Evolutionary conservation across 345 rosid genomes (phyloP), one percentile per base, ranked within the genome.

Genomic region (Cardamine resedifolia): DNA sequence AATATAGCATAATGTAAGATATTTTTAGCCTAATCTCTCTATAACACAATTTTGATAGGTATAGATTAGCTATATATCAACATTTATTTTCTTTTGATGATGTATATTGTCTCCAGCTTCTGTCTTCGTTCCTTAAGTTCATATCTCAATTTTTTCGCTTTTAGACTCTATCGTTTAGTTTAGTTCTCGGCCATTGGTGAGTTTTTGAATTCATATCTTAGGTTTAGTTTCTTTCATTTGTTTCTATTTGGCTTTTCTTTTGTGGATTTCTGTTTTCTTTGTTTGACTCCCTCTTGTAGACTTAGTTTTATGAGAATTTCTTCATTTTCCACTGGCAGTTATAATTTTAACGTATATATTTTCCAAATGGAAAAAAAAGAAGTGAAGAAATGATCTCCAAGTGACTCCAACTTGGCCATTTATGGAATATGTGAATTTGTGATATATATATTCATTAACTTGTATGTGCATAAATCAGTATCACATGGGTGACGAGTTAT

Each of bases 401-500:
- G n/a, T n/a, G n/a, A n/a, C n/a, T n/a, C n/a, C 41, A 36, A 36
- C 14, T 10, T 36, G 41, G 1, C 2, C 20, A 59, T 11, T 58
- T 10, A 21, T 36, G 47, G 31, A 60, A 38, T 18, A 39, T 59
- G 24, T 7, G n/a, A 9, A 39, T n/a, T n/a, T n/a, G n/a, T n/a
- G n/a, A 19, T 10, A 50, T 38, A 3, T 41, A 10, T 24, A n/a
- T 33, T 60, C 16, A 53, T 26, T 16, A 44, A 34, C 7, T n/a
- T 39, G 30, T 39, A 31, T 28, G 36, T 56, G 39, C 58, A 67
- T 19, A 67, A 50, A 75, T 68, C 78, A 68, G 44, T 50, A 68
- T 68, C 78, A 75, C 78, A 68, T 75, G 78, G 78, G 53, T 68
- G 78, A 75, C 78, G 78, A 67, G 6, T 44, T 33, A 15, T 47